Evolutionary conservation across 768 basidiomycete species (phyloP), one percentile per base, ranked within the genome.

Genomic region (Auriscalpium orientale): DNA sequence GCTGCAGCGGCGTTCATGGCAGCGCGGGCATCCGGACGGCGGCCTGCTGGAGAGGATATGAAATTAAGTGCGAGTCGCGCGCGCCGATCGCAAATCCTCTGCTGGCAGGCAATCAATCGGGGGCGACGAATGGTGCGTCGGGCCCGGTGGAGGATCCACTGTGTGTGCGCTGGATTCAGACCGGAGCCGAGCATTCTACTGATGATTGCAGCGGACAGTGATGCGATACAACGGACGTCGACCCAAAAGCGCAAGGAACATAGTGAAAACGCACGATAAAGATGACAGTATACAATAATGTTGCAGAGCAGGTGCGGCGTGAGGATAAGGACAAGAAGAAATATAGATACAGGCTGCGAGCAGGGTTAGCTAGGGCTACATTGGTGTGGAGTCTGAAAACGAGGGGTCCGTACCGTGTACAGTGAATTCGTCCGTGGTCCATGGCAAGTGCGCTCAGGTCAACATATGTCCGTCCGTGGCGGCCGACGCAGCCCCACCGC

Each of bases 321-420:
- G 57, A 61, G 28, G 28, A 28, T 28, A 28, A 28, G 28, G 28
- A 55, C 57, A 53, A 51, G 51, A 53, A 56, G 64, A 62, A 16
- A 40, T 70, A 75, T 53, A 60, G 64, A 70, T 74, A 74, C 71
- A 72, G 48, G 61, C 61, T 66, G 61, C 56, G n/a, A 61, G 34
- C 46, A 55, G 40, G 40, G 59, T 74, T 62, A 75, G 72, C 65
- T 65, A 66, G 50, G 36, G 61, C 65, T 66, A 71, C 65, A 67
- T 51, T 56, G 54, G 50, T 53, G 59, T 55, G 40, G 47, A 54
- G 56, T 51, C 57, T 45, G 54, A 49, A 49, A 44, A 47, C 51
- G 46, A 46, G 45, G 49, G 49, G 43, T 61, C 55, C 73, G 61
- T 62, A 74, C 74, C 71, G 65, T 69, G 67, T 76, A 76, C 70